These are phyloP conservation scores for Russula brevipes DNA, from an alignment of 768 basidiomycete genomes.

Conservation along the genomic window DNA sequence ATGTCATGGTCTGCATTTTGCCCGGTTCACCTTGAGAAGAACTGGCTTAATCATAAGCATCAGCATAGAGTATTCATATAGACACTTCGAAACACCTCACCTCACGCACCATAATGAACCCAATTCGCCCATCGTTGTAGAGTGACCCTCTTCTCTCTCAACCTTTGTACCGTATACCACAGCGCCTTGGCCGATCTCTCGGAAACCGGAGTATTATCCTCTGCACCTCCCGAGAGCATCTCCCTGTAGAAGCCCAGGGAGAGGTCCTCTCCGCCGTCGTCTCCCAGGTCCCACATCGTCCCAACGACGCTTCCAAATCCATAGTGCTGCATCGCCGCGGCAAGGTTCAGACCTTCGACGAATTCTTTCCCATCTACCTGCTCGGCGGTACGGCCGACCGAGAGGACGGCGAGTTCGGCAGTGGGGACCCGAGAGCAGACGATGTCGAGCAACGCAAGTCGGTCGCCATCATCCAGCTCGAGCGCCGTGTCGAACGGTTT, in stretches of 20 bases:
- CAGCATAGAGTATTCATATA: background rate
- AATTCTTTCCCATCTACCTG: background rate
- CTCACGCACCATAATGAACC: slow-evolving; percentile 15
- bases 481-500: background rate
- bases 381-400: slow-evolving; percentile 3
- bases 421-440: background rate
- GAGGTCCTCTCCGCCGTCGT: slow-evolving; percentile 13
- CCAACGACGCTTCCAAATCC: slow-evolving; percentile 24
- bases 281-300: slow-evolving; percentile 21
- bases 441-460: slow-evolving; percentile 2
- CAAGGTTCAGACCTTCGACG: slow-evolving; percentile 11
- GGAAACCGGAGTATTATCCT: background rate
- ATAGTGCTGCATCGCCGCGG: background rate
- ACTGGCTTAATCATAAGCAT: no score
- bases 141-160: slow-evolving; percentile 4
- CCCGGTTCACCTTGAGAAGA: no score
- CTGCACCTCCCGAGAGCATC: background rate
- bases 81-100: background rate
- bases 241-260: slow-evolving; percentile 4
- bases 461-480: background rate
- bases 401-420: slow-evolving; percentile 13
- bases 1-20: no score
- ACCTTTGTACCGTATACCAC: background rate
- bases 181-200: slow-evolving; percentile 3
- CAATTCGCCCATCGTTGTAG: slow-evolving; percentile 16